A percentile compares a stretch with the other conserved stretches of the same genome.
These are phyloP conservation scores for Croton setiger DNA, from an alignment of 441 rosid species.

Conservation along the genomic window DNA sequence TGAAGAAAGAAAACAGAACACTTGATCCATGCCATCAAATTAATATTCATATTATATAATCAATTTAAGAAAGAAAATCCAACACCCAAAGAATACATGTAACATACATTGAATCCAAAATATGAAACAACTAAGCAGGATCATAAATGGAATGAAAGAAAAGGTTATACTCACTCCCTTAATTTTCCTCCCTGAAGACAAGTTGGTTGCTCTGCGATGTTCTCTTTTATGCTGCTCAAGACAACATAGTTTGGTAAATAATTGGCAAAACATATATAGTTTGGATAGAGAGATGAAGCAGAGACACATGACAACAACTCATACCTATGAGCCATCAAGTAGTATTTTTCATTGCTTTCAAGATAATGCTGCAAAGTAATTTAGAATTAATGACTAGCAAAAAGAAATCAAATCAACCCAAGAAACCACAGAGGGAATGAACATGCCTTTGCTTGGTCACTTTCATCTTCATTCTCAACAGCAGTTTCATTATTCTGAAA, in stretches of 20 bases:
- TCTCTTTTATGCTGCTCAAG: conserved; percentile 82
- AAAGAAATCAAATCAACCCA: conserved; percentile 18
- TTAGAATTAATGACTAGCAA: conserved; percentile 11
- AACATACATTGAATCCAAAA: neutral
- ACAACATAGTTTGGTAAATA: conserved; percentile 14
- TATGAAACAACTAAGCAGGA: neutral
- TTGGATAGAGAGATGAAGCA: no score
- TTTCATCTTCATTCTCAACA: conserved; percentile 85
- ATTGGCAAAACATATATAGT: neutral
- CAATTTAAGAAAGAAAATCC: neutral
- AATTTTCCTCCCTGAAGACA: conserved; percentile 75
- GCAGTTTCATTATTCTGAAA: conserved; percentile 56
- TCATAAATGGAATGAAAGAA: neutral
- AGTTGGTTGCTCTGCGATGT: conserved; percentile 74
- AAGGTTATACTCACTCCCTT: conserved; percentile 71
- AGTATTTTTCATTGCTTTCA: conserved; percentile 98
- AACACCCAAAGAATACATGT: conserved; percentile 3
- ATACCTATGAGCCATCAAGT: conserved; percentile 97
- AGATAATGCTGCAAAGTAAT: conserved; percentile 70
- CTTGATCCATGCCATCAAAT: neutral
- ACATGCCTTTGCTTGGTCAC: conserved; percentile 89
- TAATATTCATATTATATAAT: neutral
- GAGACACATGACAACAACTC: neutral
- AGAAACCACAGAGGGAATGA: conserved; percentile 19
- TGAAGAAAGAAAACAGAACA: neutral